Percentiles rank a stretch among this genome's conserved stretches.
Conservation (phyloP, 208 protist species). For the Leptomonas seymouri region DNA sequence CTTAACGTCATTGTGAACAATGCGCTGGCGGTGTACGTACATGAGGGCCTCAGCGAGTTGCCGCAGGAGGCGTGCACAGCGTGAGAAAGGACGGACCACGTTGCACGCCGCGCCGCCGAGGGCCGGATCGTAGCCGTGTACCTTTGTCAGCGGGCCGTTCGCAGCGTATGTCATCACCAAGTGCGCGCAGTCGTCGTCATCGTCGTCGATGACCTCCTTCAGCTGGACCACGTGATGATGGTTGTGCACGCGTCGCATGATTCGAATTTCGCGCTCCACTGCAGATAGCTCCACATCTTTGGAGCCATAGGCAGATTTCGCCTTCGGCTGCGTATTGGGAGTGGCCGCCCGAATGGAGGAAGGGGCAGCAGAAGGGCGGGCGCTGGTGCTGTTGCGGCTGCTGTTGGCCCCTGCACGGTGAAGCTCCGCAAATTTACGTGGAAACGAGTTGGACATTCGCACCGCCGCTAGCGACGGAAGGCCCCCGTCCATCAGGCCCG, state of each 20-base stretch:
- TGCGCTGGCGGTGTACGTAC: constrained; percentile 69
- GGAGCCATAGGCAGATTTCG: neutral
- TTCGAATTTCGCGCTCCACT: constrained; percentile 90
- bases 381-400: neutral
- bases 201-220: constrained; percentile 96
- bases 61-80: constrained; percentile 34
- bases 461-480: neutral
- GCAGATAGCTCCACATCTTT: constrained; percentile 35
- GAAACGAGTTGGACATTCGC: neutral
- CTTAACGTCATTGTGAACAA: constrained; percentile 92
- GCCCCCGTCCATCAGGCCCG: neutral
- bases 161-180: constrained; percentile 66
- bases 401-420: neutral
- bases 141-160: constrained; percentile 34
- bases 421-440: neutral
- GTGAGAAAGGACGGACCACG: constrained; percentile 45
- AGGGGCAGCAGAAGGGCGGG: neutral
- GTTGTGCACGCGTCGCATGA: constrained; percentile 91
- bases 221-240: constrained; percentile 92
- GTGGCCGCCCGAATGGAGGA: neutral
- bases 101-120: constrained; percentile 24
- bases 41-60: constrained; percentile 71
- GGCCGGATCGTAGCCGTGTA: constrained; percentile 36
- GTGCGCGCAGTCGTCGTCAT: constrained; percentile 77
- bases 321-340: neutral